Evolutionary conservation across 331 rosid genomes (phyloP), one percentile per base, ranked within the genome.

Genomic region (Phaseolus coccineus): DNA sequence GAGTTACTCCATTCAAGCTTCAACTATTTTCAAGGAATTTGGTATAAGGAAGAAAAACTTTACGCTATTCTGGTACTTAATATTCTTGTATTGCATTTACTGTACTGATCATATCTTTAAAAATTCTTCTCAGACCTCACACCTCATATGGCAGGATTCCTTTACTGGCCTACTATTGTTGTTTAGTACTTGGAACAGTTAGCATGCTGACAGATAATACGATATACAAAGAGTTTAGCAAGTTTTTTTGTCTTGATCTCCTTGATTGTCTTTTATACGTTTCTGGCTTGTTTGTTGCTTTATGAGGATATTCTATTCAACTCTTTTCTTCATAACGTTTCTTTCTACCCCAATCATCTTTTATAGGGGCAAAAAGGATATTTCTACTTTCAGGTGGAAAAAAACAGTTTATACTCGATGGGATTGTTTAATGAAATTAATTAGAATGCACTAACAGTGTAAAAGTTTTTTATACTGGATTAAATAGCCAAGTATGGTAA

Each of bases 181-280:
- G 40, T 48, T 62, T 19, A 59, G 52, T 35, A 50, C 15, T 33
- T 30, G 47, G 37, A 28, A 24, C 61, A 16, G 27, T 61, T 74
- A 74, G 58, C 59, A 46, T 40, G 10, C 51, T 22, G 14, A 62
- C 73, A 63, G 11, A 48, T 47, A 58, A 6, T 47, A 51, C 63
- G 16, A 48, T 47, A 58, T 57, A 27, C 30, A 73, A 40, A 52
- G 42, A 57, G 30, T 44, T 27, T 58, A 22, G 10, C n/a, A n/a
- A 74, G 55, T 35, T 44, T 74, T n/a, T n/a, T 66, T n/a, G 57
- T 59, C 42, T 74, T 44, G n/a, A 58, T 44, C 33, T 59, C 33
- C 52, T 61, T 30, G 9, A 37, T 28, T 75, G 71, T n/a, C 33
- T 46, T 75, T 74, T 27, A 5, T 59, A 28, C n/a, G 59, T 57